phyloP scores from a whole-genome alignment of 768 basidiomycete species.

The Phanerochaete sordida region DNA sequence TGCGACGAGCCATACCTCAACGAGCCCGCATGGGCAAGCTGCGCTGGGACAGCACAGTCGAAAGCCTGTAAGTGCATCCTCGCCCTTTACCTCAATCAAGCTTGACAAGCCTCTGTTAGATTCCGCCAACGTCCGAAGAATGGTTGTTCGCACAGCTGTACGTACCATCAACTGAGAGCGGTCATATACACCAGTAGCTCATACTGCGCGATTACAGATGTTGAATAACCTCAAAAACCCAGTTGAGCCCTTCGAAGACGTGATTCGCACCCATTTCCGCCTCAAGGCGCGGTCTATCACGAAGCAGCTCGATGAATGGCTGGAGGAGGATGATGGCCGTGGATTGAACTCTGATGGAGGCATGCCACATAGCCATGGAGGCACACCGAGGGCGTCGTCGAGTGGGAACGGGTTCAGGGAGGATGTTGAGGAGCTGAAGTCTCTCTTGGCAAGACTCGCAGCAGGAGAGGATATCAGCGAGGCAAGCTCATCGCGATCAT shows the following conservation, averaged over 20 bases:
- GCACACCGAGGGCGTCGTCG: background rate
- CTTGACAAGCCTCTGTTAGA: constrained; percentile 40
- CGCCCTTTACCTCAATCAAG: background rate
- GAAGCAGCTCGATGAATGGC: constrained; percentile 78
- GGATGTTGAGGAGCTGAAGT: constrained; percentile 73
- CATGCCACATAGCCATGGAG: background rate
- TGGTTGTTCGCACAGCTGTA: constrained; percentile 89
- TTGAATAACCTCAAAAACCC: constrained; percentile 77
- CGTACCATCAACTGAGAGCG: constrained; percentile 18
- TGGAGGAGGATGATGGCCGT: constrained; percentile 70
- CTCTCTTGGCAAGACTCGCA: constrained; percentile 41
- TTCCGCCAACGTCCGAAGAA: constrained; percentile 88
- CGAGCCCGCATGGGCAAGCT: constrained; percentile 83
- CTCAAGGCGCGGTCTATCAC: constrained; percentile 72
- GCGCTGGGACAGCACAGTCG: constrained; percentile 72
- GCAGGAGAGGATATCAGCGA: constrained; percentile 11
- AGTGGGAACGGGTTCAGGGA: constrained; percentile 54
- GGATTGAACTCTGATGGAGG: constrained; percentile 42
- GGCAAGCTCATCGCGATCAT: background rate
- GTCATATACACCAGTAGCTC: constrained; percentile 3
- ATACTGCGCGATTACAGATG: constrained; percentile 49
- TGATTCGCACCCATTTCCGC: constrained; percentile 88
- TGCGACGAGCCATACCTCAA: constrained; percentile 94
- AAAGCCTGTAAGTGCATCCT: constrained; percentile 56
- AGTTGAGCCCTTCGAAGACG: constrained; percentile 81